A percentile compares a stretch with the other conserved stretches of the same genome.
Evolutionary conservation across 176 grass and related monocot genomes (phyloP).

Genomic region (Bromus sterilis): DNA sequence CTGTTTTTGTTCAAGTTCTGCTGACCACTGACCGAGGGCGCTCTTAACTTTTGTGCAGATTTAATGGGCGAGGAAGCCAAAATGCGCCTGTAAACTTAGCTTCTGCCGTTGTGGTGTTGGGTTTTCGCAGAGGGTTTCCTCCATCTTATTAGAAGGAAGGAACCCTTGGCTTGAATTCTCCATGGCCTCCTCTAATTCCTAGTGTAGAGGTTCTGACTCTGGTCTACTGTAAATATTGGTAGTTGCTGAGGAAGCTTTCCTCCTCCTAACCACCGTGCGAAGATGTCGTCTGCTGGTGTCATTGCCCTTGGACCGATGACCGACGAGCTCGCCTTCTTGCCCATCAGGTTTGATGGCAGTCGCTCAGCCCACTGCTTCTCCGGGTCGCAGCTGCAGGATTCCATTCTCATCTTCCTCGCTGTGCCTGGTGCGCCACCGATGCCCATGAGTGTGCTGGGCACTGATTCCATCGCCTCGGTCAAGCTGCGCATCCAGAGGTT

Average conservation of each 20-base stretch:
- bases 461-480: constrained; percentile 64
- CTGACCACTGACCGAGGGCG: not conserved
- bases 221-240: constrained; percentile 46
- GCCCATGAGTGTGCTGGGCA: constrained; percentile 53
- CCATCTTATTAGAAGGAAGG: constrained; percentile 40
- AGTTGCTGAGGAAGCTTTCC: constrained; percentile 14
- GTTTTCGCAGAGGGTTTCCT: constrained; percentile 29
- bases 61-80: not conserved
- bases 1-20: not conserved
- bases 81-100: constrained; percentile 26
- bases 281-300: constrained; percentile 49
- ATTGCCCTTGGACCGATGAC: constrained; percentile 27
- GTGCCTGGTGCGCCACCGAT: constrained; percentile 45
- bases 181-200: constrained; percentile 37
- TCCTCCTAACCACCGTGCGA: constrained; percentile 2
- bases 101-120: not conserved
- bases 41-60: constrained; percentile 7
- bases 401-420: constrained; percentile 60
- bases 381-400: constrained; percentile 26
- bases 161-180: constrained; percentile 17
- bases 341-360: constrained; percentile 37
- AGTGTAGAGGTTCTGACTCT: not conserved
- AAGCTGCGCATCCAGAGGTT: constrained; percentile 75
- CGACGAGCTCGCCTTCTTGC: constrained; percentile 19
- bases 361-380: constrained; percentile 27